These are phyloP conservation scores for Scheffersomyces titani DNA, from an alignment of 1,139 yeast species.

Conservation along the genomic window DNA sequence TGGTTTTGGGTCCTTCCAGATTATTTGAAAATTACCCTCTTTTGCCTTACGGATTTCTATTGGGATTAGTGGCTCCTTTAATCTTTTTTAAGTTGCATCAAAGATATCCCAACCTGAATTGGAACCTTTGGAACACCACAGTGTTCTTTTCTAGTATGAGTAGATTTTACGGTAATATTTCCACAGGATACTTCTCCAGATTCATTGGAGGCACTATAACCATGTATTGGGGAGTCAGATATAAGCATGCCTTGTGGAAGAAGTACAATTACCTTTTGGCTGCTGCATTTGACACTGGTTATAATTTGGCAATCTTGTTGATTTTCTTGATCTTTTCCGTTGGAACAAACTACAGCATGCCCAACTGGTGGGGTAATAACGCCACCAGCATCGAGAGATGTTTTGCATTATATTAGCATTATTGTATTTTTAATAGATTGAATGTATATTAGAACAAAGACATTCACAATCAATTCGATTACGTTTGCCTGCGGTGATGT, in stretches of 20 bases:
- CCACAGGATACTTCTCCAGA: slow-evolving; percentile 47
- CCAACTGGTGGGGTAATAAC: slow-evolving; percentile 52
- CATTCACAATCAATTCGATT: too few species aligned
- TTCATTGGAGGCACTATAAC: slow-evolving; percentile 46
- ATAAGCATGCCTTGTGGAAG: slow-evolving; percentile 37
- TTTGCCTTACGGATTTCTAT: slow-evolving; percentile 43
- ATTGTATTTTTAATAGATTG: background rate
- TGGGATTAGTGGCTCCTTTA: slow-evolving; percentile 39
- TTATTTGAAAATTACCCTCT: slow-evolving; percentile 39
- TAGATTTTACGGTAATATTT: slow-evolving; percentile 46
- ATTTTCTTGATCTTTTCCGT: slow-evolving; percentile 37
- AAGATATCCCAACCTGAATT: slow-evolving; percentile 15
- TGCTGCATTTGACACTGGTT: slow-evolving; percentile 52
- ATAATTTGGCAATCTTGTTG: slow-evolving; percentile 37
- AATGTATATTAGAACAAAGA: background rate
- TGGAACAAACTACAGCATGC: slow-evolving; percentile 32
- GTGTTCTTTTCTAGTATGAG: slow-evolving; percentile 49
- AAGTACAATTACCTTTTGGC: slow-evolving; percentile 46
- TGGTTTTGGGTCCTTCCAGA: slow-evolving; percentile 46
- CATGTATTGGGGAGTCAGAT: slow-evolving; percentile 43
- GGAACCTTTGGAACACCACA: slow-evolving; percentile 44
- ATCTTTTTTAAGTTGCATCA: slow-evolving; percentile 27
- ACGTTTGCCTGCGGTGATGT: too few species aligned
- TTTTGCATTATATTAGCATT: slow-evolving; percentile 18
- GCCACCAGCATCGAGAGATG: slow-evolving; percentile 42